Evolutionary conservation across 345 rosid species (phyloP), one percentile per base, ranked within the genome.

Genomic region (Lepidium didymum): DNA sequence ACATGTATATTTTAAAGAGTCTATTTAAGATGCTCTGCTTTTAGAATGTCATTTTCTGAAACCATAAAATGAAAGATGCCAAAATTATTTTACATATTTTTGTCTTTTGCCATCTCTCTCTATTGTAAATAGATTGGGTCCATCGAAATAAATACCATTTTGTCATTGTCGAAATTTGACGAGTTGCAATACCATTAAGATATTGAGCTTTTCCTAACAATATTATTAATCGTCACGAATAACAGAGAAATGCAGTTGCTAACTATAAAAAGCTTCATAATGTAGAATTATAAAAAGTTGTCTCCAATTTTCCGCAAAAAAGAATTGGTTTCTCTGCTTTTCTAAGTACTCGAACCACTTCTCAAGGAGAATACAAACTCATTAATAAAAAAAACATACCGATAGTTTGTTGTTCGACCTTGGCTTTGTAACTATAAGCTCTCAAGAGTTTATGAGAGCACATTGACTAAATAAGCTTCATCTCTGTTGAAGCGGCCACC

Each of bases 401-500:
- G 49, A 64, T 46, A 65, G 47, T 64, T 36, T 46, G 53, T 50
- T 7, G 8, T 50, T 13, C 47, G 50, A 23, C 50, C 61, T 47
- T 40, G 51, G 37, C 18, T 27, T 36, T 57, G 1, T 8, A 45
- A 65, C 58, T 45, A 40, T 65, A 34, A 50, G 67, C 67, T 73
- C 77, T 57, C 33, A 64, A 40, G 61, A 65, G 77, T 73, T 73
- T 57, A 53, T 57, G 71, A 65, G 77, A 64, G 67, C 61, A 73
- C 55, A 21, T 73, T 47, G 65, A 64, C 10, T 57, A 16, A 29
- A 11, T 27, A 54, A 35, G 37, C 33, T 46, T 64, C 11, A 18
- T 35, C 34, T 43, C 25, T 62, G 46, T 12, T 62, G 69, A 62
- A 53, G 49, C 64, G 55, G 49, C 69, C 69, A 72, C 33, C 33